phyloP scores from a whole-genome alignment of 2,329 filamentous ascomycete genomes.

The Thelonectria blattea region DNA sequence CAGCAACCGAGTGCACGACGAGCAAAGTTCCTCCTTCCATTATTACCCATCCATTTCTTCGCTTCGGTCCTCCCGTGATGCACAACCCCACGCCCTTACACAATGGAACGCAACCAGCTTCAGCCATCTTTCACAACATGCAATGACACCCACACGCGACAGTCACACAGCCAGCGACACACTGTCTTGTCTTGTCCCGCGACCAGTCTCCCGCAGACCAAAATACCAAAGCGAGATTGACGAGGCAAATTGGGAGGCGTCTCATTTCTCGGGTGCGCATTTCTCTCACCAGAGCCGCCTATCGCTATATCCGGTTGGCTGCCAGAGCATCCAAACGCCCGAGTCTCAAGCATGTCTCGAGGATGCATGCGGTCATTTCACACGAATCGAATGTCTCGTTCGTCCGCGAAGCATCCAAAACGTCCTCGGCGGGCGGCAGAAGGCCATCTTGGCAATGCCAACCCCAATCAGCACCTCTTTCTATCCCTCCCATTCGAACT shows the following conservation, averaged over 20 bases:
- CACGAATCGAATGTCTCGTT: slow-evolving; percentile 25
- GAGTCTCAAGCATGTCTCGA: slow-evolving; percentile 10
- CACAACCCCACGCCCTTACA: background rate
- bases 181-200: background rate
- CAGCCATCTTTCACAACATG: background rate
- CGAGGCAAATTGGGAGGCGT: background rate
- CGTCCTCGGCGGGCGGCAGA: slow-evolving; percentile 2
- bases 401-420: slow-evolving; percentile 13
- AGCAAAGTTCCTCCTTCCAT: too few relatives aligned
- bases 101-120: background rate
- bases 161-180: background rate
- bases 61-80: background rate
- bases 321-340: background rate
- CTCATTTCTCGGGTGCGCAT: background rate
- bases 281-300: background rate
- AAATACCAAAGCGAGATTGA: background rate
- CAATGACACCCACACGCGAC: background rate
- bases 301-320: background rate
- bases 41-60: background rate
- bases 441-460: background rate
- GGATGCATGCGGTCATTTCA: slow-evolving; percentile 4
- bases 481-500: slow-evolving; percentile 15
- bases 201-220: background rate
- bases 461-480: slow-evolving; percentile 10
- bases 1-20: background rate